Percentiles rank a stretch among this genome's conserved stretches.
phyloP scores from a whole-genome alignment of 768 basidiomycete genomes.

The Russula earlei region DNA sequence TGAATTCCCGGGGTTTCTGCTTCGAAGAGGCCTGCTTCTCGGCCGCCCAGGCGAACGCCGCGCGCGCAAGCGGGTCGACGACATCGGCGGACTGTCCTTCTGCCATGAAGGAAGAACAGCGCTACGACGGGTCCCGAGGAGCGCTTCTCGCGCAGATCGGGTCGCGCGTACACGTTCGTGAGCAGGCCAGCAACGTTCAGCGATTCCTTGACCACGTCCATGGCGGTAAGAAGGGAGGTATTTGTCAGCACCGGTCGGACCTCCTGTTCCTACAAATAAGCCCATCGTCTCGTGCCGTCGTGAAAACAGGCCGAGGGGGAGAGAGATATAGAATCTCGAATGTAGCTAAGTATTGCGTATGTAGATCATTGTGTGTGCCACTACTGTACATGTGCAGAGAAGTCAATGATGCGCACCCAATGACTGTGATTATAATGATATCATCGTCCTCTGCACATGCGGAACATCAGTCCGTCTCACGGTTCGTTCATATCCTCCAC shows the following conservation, averaged over 20 bases:
- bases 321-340: too few species aligned
- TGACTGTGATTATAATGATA: too few species aligned
- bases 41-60: slow-evolving; percentile 25
- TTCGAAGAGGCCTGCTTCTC: slow-evolving; percentile 16
- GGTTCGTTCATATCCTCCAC: too few species aligned
- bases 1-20: slow-evolving; percentile 30
- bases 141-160: slow-evolving; percentile 5
- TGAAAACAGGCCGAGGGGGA: too few species aligned
- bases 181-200: slow-evolving; percentile 26
- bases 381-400: too few species aligned
- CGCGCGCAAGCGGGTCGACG: slow-evolving; percentile 28
- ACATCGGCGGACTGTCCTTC: slow-evolving; percentile 28
- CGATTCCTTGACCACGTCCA: slow-evolving; percentile 19
- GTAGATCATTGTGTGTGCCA: too few species aligned
- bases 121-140: slow-evolving; percentile 24
- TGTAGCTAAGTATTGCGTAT: too few species aligned
- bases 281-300: too few species aligned
- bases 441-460: too few species aligned
- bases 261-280: background rate
- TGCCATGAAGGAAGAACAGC: slow-evolving; percentile 42
- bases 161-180: slow-evolving; percentile 24
- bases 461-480: too few species aligned
- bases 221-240: background rate
- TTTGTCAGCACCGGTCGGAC: background rate
- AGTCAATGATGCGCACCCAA: too few species aligned